Base-by-base conservation (phyloP, 306 rosid genomes). In the Leucaena leucocephala region DNA sequence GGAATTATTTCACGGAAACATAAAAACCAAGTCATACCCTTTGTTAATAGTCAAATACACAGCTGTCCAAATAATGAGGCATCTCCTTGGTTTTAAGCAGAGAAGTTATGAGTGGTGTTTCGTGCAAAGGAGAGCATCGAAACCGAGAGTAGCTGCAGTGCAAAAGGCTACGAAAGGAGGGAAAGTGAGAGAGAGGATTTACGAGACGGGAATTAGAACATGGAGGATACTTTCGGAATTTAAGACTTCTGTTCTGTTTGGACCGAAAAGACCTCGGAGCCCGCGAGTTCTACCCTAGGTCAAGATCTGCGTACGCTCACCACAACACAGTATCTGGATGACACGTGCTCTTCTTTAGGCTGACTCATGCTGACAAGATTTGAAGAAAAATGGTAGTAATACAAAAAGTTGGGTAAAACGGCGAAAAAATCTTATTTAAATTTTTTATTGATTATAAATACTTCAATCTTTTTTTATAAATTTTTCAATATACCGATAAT, bases 151-250 rank as follows among this genome's bases (percentile, higher is more conserved):
- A 83, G 79, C 74, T 84, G 64, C 78, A 40, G 40, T 42, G 7
- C 74, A 65, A 27, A 76, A 62, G 44, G 81, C 2, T 8, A 8
- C 1, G 0, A 8, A 9, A 8, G 12, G 46, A 3, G 3, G 46
- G 1, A 12, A 42, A n/a, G n/a, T n/a, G 45, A 16, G 40, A 13
- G 15, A 59, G 65, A 46, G n/a, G 62, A 42, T 6, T 9, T 4
- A 13, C 27, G 7, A 33, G 2, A 43, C 36, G 72, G n/a, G 36
- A 21, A 10, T 27, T 36, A 21, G 10, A 45, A 48, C 19, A 69
- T 4, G 21, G 76, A 55, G 86, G 89, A 78, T 17, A 70, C 4
- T 81, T 72, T 81, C 48, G 89, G 63, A 22, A 79, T 85, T 72
- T 8, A 0, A 2, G 0, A 6, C 3, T 33, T 6, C 6, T 0